These are phyloP conservation scores for Colletotrichum plurivorum DNA, from an alignment of 2,329 filamentous ascomycete genomes.

Conservation along the genomic window DNA sequence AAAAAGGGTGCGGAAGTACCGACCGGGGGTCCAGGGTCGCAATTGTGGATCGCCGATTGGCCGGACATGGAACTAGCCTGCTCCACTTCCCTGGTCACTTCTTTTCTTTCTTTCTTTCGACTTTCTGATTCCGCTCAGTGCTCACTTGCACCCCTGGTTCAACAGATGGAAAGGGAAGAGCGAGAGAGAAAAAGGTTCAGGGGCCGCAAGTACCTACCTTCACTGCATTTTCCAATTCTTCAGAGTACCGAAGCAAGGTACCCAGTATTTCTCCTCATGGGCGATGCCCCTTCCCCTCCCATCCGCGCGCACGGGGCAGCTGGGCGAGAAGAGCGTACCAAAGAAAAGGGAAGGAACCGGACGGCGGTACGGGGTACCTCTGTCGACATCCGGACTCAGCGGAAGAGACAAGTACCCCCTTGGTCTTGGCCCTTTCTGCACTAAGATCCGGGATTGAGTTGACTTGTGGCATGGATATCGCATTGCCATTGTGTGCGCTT, in stretches of 20 bases:
- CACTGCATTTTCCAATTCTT: no score
- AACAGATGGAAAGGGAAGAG: no score
- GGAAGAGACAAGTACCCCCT: background rate
- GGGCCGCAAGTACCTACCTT: no score
- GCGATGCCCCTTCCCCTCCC: no score
- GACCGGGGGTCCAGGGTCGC: conserved; percentile 25
- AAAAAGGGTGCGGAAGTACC: conserved; percentile 22
- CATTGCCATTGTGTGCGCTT: no score
- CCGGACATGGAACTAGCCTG: conserved; percentile 22
- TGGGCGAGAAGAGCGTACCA: background rate
- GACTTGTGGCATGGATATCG: no score
- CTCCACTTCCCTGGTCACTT: background rate
- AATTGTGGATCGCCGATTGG: conserved; percentile 33
- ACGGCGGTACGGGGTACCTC: background rate
- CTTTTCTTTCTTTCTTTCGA: conserved; percentile 17
- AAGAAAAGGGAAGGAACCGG: background rate
- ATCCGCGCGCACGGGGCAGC: background rate
- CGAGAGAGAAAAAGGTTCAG: background rate
- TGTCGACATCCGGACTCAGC: no score
- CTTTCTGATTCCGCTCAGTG: background rate
- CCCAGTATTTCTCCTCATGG: no score
- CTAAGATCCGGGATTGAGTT: background rate
- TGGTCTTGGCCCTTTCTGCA: conserved; percentile 27
- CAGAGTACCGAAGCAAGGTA: no score
- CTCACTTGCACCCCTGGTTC: no score